Percentiles rank a stretch among this genome's conserved stretches.
These are phyloP conservation scores for Penicillium sp. DNA, from an alignment of 2,329 filamentous ascomycete species.

Conservation along the genomic window DNA sequence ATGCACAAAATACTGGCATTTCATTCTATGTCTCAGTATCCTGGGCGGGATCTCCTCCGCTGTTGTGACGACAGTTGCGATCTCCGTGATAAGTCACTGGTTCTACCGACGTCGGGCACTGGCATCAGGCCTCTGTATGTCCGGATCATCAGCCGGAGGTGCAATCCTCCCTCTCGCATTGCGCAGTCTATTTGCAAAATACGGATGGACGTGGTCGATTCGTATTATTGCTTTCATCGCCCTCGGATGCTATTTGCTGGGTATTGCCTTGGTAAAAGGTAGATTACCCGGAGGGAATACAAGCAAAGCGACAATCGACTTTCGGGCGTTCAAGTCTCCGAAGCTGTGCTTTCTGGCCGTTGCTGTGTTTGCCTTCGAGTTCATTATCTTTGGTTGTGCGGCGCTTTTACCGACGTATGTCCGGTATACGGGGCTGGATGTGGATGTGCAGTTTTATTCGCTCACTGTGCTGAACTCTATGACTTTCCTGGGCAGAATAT, in stretches of 20 bases:
- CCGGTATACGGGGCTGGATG: slow-evolving; percentile 37
- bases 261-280: slow-evolving; percentile 35
- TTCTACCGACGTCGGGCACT: slow-evolving; percentile 39
- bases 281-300: slow-evolving; percentile 30
- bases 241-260: slow-evolving; percentile 32
- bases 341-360: slow-evolving; percentile 45
- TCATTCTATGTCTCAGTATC: slow-evolving; percentile 42
- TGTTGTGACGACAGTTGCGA: slow-evolving; percentile 37
- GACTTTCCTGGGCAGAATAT: slow-evolving; percentile 45
- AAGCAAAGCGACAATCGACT: slow-evolving; percentile 37
- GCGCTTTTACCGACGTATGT: slow-evolving; percentile 50
- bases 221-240: slow-evolving; percentile 39
- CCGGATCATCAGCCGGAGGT: slow-evolving; percentile 40
- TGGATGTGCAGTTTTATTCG: slow-evolving; percentile 45
- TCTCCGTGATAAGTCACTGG: slow-evolving; percentile 43
- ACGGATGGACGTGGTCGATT: slow-evolving; percentile 40
- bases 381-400: slow-evolving; percentile 51
- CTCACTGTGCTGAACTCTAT: slow-evolving; percentile 48
- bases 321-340: slow-evolving; percentile 43
- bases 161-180: slow-evolving; percentile 39
- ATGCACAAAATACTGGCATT: slow-evolving; percentile 52
- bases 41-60: slow-evolving; percentile 38
- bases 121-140: slow-evolving; percentile 43
- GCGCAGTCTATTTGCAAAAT: slow-evolving; percentile 27
- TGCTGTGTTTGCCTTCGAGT: slow-evolving; percentile 49